Base-by-base conservation (phyloP, 2,329 filamentous ascomycete genomes). In the Teratosphaeria gauchensis region DNA sequence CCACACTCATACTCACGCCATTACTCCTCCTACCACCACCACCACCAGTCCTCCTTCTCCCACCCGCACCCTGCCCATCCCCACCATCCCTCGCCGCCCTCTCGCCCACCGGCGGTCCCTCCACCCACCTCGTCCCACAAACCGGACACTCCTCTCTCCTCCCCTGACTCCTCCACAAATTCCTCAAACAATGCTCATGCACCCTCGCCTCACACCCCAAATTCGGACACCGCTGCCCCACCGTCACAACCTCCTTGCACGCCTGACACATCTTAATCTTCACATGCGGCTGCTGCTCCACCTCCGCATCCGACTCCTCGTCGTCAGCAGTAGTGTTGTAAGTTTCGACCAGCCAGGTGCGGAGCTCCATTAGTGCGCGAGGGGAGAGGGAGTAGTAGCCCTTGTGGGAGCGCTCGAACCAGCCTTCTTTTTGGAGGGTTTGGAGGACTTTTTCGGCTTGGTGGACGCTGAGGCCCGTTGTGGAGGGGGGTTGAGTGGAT, bases 191-290 rank as follows among this genome's bases (percentile, higher is more conserved):
- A 55, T 86, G 84, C 63, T 91, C 83, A 71, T 96, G 92, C 16
- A 96, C 73, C 11, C 92, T 80, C 11, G 85, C 80, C 32, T 74
- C 77, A 71, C 92, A 96, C 21, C 84, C 80, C 42, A 81, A 74
- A 61, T 88, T 81, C 2, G 79, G 73, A 73, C 92, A 96, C 57
- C 92, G 82, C 78, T 91, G 82, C 0, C 92, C 91, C 63, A 88
- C 77, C 0, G 92, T 99, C 48, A 97, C 84, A 62, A 97, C 87
- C 64, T 96, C 91, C 72, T 85, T 88, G 74, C 94, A 99, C 0
- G 89, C 91, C 68, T 88, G 83, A 71, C 94, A 99, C 62, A 86
- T 84, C 75, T 94, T 95, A 71, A 99, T 88, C 62, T 85, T 84
- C 69, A 90, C 82, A 78, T 82, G 84, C 57, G 65, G 62, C 9